Evolutionary conservation across 2,329 filamentous ascomycete species (phyloP), one percentile per base, ranked within the genome.

Genomic region (Fusarium sp.): DNA sequence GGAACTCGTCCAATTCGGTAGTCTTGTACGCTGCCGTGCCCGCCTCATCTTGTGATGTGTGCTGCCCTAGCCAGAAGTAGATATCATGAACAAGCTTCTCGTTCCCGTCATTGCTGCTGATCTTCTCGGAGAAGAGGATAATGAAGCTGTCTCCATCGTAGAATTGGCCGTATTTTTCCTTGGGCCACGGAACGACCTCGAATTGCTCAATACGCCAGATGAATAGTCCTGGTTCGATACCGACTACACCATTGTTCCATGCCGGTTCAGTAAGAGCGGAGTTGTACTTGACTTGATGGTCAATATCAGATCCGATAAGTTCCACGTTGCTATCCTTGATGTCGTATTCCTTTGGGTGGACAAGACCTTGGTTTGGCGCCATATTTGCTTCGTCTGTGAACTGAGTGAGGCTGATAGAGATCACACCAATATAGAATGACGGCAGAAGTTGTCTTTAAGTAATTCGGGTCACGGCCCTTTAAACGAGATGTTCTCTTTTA

Each of bases 1-100:
- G 76, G 73, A 90, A 91, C 77, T 91, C 89, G 71, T 92, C 90
- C 17, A 92, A 81, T 77, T 92, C 90, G 24, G 91, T 89, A 0
- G 89, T 90, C 81, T 92, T 92, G 80, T 92, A 91, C 3, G 90
- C 89, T 0, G 90, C 90, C 0, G 87, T 88, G 17, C 89, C 90
- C 3, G 89, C 89, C 79, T 92, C 90, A 67, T 92, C 90, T 79
- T 91, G 88, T 4, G 87, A 85, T 1, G 89, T 92, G 73, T 90
- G 86, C 52, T 78, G 82, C 6, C 90, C 90, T 1, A 92, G 83
- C 89, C 89, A 92, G 80, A 92, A 92, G 82, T 89, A 92, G 73
- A 92, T 85, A 50, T 91, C 89, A 71, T 92, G 89, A 42, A 79
- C 81, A 6, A 91, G 80, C 70, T 81, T 83, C 61, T 84, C 75